A percentile compares a stretch with the other conserved stretches of the same genome.
Evolutionary conservation across 164 flowering plant species (phyloP).

Genomic region (Nymphaea thermarum): DNA sequence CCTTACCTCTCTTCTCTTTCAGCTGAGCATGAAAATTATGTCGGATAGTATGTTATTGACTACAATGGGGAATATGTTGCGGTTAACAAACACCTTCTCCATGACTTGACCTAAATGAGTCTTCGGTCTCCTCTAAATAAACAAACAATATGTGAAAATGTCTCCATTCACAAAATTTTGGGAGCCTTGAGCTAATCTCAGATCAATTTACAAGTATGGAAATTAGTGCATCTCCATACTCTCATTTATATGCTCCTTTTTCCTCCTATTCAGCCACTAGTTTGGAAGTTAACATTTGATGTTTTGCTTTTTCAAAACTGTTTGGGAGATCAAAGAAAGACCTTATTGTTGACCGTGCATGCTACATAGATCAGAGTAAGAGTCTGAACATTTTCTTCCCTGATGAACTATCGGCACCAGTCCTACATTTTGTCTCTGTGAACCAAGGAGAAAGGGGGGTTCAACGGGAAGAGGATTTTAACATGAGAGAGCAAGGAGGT

Average conservation of each 20-base stretch:
- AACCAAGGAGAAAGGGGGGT: too few species aligned
- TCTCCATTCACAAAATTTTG: slow-evolving; percentile 66
- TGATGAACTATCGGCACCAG: too few species aligned
- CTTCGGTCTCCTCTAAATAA: slow-evolving; percentile 94
- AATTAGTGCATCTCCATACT: background rate
- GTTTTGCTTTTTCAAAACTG: slow-evolving; percentile 34
- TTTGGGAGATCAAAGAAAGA: slow-evolving; percentile 98
- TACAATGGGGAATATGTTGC: slow-evolving; percentile 96
- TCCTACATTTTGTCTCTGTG: too few species aligned
- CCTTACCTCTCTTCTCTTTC: too few species aligned
- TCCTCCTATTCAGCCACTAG: background rate
- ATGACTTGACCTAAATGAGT: slow-evolving; percentile 95
- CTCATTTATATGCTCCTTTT: too few species aligned
- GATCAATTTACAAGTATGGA: slow-evolving; percentile 59
- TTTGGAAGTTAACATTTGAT: too few species aligned
- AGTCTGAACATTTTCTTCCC: slow-evolving; percentile 52
- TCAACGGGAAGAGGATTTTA: too few species aligned
- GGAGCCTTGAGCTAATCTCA: slow-evolving; percentile 67
- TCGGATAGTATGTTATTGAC: background rate
- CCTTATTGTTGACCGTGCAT: slow-evolving; percentile 95
- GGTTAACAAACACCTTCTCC: slow-evolving; percentile 95
- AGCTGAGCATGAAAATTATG: too few species aligned
- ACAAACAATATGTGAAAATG: slow-evolving; percentile 66
- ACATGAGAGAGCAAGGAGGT: too few species aligned
- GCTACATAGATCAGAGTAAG: slow-evolving; percentile 94